phyloP scores from a whole-genome alignment of 2,329 filamentous ascomycete species.

The Capronia epimyces region DNA sequence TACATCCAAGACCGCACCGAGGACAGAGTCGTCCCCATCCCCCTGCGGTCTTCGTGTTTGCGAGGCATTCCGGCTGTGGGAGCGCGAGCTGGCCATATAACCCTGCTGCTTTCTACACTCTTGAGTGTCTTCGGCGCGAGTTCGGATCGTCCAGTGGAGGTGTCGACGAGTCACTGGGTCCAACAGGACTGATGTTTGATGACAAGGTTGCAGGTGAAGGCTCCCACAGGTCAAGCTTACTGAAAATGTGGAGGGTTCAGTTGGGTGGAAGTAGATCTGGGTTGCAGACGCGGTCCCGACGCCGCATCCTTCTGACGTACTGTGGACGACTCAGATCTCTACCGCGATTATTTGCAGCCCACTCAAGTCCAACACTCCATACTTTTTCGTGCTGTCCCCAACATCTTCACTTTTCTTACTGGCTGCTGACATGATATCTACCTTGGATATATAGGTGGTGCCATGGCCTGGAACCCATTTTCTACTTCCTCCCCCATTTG shows the following conservation, averaged over 20 bases:
- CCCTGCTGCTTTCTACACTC: slow-evolving; percentile 5
- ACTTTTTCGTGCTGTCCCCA: background rate
- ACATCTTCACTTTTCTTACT: background rate
- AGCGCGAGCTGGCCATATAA: slow-evolving; percentile 39
- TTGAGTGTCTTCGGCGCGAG: background rate
- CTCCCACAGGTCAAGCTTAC: background rate
- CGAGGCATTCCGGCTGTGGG: slow-evolving; percentile 42
- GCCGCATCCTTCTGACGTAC: background rate
- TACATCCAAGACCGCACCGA: slow-evolving; percentile 47
- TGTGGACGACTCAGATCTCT: background rate
- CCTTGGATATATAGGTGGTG: background rate
- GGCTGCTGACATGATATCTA: background rate
- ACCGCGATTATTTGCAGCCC: background rate
- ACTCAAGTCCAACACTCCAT: background rate
- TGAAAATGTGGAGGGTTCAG: slow-evolving; percentile 2
- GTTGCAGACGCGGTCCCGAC: background rate
- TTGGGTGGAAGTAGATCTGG: background rate
- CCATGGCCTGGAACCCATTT: background rate
- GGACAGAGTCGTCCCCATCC: slow-evolving; percentile 40
- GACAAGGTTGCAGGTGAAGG: background rate
- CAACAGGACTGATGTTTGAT: background rate
- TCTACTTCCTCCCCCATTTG: background rate
- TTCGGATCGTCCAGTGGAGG: background rate
- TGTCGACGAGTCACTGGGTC: background rate
- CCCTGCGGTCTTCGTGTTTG: slow-evolving; percentile 37